A percentile compares a stretch with the other conserved stretches of the same genome.
These are phyloP conservation scores for Colletotrichum australisinense DNA, from an alignment of 2,329 filamentous ascomycete species.

Conservation along the genomic window DNA sequence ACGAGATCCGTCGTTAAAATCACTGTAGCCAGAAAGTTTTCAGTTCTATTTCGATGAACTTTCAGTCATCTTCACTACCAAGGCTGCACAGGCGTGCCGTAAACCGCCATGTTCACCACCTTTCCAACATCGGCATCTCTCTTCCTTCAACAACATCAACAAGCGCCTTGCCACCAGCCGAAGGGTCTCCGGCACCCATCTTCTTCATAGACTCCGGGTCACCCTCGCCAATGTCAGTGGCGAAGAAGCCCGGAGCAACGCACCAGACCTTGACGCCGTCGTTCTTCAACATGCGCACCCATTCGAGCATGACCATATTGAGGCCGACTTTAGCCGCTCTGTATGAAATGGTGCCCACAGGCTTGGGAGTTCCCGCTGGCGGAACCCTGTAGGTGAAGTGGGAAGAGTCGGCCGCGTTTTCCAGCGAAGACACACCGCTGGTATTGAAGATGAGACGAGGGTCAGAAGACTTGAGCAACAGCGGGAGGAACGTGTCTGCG, in stretches of 20 bases:
- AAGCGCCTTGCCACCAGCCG: conserved; percentile 52
- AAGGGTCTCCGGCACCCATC: conserved; percentile 45
- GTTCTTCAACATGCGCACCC: conserved; percentile 49
- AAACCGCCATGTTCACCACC: conserved; percentile 40
- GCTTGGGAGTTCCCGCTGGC: conserved; percentile 46
- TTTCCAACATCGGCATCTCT: conserved; percentile 54
- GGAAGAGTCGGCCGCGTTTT: conserved; percentile 40
- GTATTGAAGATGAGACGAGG: conserved; percentile 60
- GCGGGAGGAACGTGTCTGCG: conserved; percentile 48
- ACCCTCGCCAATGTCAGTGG: conserved; percentile 49
- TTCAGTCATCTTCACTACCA: not conserved
- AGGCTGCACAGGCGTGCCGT: conserved; percentile 30
- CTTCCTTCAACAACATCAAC: conserved; percentile 52
- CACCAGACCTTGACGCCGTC: conserved; percentile 55
- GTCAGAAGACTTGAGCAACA: conserved; percentile 54
- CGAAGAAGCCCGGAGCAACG: conserved; percentile 54
- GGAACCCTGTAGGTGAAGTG: conserved; percentile 45
- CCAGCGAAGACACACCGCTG: conserved; percentile 50
- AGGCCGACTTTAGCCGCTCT: conserved; percentile 54
- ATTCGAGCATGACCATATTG: conserved; percentile 62
- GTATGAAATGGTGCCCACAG: conserved; percentile 42
- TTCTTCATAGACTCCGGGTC: conserved; percentile 38
- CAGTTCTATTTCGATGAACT: not conserved
- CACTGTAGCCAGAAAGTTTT: too few relatives aligned
- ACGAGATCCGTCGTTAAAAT: too few relatives aligned